Percentiles rank a stretch among this genome's conserved stretches.
Evolutionary conservation across 176 grass and related monocot species (phyloP).

Genomic region (Carex scoparia): DNA sequence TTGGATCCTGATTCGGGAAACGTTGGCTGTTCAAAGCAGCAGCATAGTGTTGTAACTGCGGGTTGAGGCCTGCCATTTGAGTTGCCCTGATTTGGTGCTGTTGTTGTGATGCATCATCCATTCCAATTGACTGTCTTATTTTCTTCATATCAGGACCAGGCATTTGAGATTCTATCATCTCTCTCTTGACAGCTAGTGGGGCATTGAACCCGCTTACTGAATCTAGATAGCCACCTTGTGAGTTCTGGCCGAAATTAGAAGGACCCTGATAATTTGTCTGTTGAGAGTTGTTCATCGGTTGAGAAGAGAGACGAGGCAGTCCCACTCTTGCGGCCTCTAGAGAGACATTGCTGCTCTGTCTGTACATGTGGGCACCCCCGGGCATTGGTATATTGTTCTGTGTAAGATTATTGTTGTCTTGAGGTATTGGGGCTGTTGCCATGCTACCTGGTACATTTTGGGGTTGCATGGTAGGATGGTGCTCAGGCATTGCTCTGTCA

Average conservation of each 20-base stretch:
- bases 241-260: constrained; percentile 14
- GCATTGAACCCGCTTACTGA: constrained; percentile 32
- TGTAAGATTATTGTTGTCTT: constrained; percentile 27
- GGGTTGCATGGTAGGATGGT: background rate
- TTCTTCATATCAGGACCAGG: constrained; percentile 56
- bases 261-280: constrained; percentile 12
- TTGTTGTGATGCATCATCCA: constrained; percentile 60
- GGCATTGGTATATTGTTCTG: constrained; percentile 29
- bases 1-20: constrained; percentile 51
- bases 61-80: constrained; percentile 52
- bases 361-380: constrained; percentile 39
- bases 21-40: constrained; percentile 62
- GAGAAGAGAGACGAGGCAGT: constrained; percentile 42
- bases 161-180: constrained; percentile 60
- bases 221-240: background rate
- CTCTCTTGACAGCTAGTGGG: constrained; percentile 66
- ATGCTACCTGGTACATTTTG: background rate
- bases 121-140: constrained; percentile 50
- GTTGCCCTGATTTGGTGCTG: constrained; percentile 51
- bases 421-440: background rate
- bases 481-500: constrained; percentile 36
- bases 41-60: constrained; percentile 58
- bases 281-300: constrained; percentile 10
- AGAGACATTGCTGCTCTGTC: constrained; percentile 42
- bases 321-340: constrained; percentile 57